Conservation (phyloP, 371 early-diverging fungal genomes). For the Rhizomucor miehei region DNA sequence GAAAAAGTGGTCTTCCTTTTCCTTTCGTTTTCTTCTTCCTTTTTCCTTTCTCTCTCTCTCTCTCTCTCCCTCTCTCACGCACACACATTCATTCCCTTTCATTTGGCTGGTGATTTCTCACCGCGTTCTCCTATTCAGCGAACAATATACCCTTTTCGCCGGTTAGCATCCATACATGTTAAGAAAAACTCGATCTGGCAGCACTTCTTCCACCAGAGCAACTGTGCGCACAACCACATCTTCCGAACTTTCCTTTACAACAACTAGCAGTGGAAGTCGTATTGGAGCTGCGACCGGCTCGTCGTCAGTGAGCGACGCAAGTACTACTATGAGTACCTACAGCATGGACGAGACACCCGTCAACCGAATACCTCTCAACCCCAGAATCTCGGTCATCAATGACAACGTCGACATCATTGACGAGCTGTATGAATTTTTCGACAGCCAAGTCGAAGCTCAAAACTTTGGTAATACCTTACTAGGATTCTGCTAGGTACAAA, state of each 20-base stretch:
- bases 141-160: no score
- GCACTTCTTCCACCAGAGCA: constrained; percentile 13
- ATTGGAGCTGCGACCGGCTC: constrained; percentile 4
- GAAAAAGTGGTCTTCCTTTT: constrained; percentile 2
- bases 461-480: constrained; percentile 2
- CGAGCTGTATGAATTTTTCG: constrained; percentile 24
- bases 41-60: constrained; percentile 5
- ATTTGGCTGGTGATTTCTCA: no score
- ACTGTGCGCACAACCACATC: constrained; percentile 15
- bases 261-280: constrained; percentile 14
- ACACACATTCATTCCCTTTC: not conserved
- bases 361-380: not conserved
- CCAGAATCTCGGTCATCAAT: constrained; percentile 3
- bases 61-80: not conserved
- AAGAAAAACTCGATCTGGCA: constrained; percentile 15
- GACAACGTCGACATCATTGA: constrained; percentile 24
- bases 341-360: constrained; percentile 14
- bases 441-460: constrained; percentile 10
- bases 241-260: constrained; percentile 12
- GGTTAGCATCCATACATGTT: constrained; percentile 4
- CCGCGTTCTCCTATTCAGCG: no score
- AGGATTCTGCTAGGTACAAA: not conserved
- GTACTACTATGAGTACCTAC: constrained; percentile 15
- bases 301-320: constrained; percentile 14
- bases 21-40: constrained; percentile 1